Evolutionary conservation across 805 yeast genomes (phyloP), one percentile per base, ranked within the genome.

Genomic region (Yarrowia divulgata): DNA sequence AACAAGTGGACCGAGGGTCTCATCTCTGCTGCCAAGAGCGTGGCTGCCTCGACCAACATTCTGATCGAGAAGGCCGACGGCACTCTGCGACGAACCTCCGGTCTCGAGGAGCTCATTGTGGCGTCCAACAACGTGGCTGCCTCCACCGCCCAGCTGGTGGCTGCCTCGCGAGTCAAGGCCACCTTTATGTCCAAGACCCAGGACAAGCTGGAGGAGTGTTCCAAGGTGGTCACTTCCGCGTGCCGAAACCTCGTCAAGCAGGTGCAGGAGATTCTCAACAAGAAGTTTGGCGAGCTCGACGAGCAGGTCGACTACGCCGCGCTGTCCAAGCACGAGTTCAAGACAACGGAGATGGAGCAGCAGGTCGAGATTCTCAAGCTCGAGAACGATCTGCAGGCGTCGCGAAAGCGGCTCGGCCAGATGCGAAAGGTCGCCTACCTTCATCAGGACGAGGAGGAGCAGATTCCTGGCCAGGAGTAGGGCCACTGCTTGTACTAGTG

Each of bases 1-100:
- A 92, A 88, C 78, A 84, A 94, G 74, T 92, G 97, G 97, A 91
- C 97, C 0, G 97, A 93, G 79, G 97, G 97, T 29, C 86, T 92
- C 69, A 88, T 92, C 39, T 90, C 96, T 70, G 97, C 97, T 18
- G 91, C 97, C 1, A 88, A 89, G 74, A 88, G 94, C 0, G 95
- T 92, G 48, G 97, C 96, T 1, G 85, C 86, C 1, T 86, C 97
- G 0, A 93, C 97, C 1, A 89, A 88, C 74, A 81, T 89, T n/a
- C 83, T 92, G 72, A 92, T 92, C 70, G 85, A 85, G 70, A 89
- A 91, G n/a, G 96, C 97, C 0, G 95, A 91, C 79, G 95, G 96
- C 19, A 91, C 91, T 18, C 80, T 92, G 48, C 82, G 84, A 64
- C 83, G 84, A 1, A 77, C 78, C n/a, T 88, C 88, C 72, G 81